Evolutionary conservation across 768 basidiomycete species (phyloP).

Genomic region (Pleurotus giganteus): DNA sequence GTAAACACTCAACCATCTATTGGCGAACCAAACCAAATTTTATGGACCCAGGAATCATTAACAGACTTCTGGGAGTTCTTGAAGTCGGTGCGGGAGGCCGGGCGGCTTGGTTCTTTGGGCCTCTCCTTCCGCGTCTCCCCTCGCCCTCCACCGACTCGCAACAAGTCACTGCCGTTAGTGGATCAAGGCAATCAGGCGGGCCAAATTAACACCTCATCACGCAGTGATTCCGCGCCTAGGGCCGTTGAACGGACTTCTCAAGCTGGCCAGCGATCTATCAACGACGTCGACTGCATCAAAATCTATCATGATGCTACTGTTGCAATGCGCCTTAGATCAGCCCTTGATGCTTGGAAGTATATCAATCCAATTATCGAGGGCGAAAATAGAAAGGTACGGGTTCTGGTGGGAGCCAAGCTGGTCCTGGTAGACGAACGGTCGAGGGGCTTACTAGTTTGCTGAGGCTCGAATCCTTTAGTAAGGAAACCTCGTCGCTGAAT

Average conservation of each 20-base stretch:
- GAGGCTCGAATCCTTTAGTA: background rate
- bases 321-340: constrained; percentile 46
- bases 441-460: constrained; percentile 43
- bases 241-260: background rate
- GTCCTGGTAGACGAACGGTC: constrained; percentile 47
- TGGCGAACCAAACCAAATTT: constrained; percentile 25
- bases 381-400: constrained; percentile 33
- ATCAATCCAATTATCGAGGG: constrained; percentile 9
- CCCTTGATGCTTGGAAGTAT: constrained; percentile 52
- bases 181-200: background rate
- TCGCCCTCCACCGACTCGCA: constrained; percentile 10
- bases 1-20: background rate
- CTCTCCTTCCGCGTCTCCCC: constrained; percentile 44
- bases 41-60: constrained; percentile 46
- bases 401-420: constrained; percentile 47
- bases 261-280: constrained; percentile 14
- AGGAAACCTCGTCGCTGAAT: too few species aligned
- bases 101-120: constrained; percentile 43
- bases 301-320: constrained; percentile 53
- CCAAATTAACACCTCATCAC: background rate
- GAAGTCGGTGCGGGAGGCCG: constrained; percentile 31
- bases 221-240: background rate
- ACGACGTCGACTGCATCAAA: constrained; percentile 49
- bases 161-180: background rate
- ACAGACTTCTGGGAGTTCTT: constrained; percentile 51